Percentiles rank a stretch among this genome's conserved stretches.
These are phyloP conservation scores for Radiomyces spectabilis DNA, from an alignment of 192 early-diverging fungal genomes.

Conservation along the genomic window DNA sequence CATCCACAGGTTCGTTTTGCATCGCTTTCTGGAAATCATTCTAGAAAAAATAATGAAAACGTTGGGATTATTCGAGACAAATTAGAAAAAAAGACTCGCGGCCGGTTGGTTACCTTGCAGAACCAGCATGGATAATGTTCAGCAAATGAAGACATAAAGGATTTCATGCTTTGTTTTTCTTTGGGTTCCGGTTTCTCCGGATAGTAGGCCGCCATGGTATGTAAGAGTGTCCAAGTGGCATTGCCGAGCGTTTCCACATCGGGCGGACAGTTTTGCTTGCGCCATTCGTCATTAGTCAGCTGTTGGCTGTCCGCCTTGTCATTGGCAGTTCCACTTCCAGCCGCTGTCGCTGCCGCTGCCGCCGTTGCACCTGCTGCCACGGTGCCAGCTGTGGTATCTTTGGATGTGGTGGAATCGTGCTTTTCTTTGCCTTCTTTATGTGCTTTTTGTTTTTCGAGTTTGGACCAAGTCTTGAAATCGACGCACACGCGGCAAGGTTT, in stretches of 20 bases:
- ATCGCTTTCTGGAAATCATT: conserved; percentile 77
- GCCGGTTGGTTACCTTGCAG: conserved; percentile 51
- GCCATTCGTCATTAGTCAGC: conserved; percentile 6
- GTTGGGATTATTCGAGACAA: too few species aligned
- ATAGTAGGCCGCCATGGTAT: conserved; percentile 97
- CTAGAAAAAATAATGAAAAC: not conserved
- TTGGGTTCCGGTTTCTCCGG: conserved; percentile 63
- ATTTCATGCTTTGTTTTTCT: conserved; percentile 72
- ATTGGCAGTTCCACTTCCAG: not conserved
- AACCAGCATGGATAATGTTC: conserved; percentile 89
- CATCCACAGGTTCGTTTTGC: conserved; percentile 64
- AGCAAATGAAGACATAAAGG: conserved; percentile 66
- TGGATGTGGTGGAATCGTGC: conserved; percentile 12
- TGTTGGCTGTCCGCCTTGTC: not conserved
- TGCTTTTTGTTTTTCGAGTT: conserved; percentile 34
- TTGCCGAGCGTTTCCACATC: conserved; percentile 77
- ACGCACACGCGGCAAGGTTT: conserved; percentile 79
- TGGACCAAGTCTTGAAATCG: conserved; percentile 67
- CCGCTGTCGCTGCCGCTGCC: conserved; percentile 2
- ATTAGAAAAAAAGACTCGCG: too few species aligned
- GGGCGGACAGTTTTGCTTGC: conserved; percentile 61
- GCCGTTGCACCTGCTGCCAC: conserved; percentile 1
- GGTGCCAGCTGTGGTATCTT: conserved; percentile 6
- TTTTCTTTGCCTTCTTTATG: too few species aligned
- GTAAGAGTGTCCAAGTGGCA: conserved; percentile 96